These are phyloP conservation scores for Triticum aestivum DNA, from an alignment of 176 grass and related monocot genomes.

Conservation along the genomic window DNA sequence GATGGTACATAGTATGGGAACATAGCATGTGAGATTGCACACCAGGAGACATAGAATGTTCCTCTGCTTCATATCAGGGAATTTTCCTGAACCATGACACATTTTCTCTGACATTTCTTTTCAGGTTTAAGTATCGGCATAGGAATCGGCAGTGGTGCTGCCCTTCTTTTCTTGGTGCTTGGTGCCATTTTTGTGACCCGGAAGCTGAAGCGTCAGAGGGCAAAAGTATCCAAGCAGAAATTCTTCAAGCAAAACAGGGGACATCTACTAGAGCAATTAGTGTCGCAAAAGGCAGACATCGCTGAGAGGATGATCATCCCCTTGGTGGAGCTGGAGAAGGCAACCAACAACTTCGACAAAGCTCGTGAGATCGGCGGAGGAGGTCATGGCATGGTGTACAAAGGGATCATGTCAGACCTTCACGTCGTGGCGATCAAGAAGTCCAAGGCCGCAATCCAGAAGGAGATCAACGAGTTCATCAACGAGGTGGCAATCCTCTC, in stretches of 20 bases:
- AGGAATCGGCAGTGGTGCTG: slow-evolving; percentile 39
- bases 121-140: slow-evolving; percentile 48
- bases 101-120: neutral
- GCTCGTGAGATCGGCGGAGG: slow-evolving; percentile 32
- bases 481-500: slow-evolving; percentile 62
- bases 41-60: neutral
- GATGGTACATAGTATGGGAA: neutral
- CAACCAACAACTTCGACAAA: slow-evolving; percentile 25
- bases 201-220: slow-evolving; percentile 12
- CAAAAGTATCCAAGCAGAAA: slow-evolving; percentile 32
- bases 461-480: slow-evolving; percentile 59
- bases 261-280: slow-evolving; percentile 42
- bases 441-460: slow-evolving; percentile 40
- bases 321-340: slow-evolving; percentile 43
- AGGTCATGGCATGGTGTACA: slow-evolving; percentile 47
- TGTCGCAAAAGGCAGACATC: slow-evolving; percentile 43
- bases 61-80: neutral
- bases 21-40: neutral
- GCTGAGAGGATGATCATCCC: slow-evolving; percentile 51
- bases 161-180: slow-evolving; percentile 30
- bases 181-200: slow-evolving; percentile 12
- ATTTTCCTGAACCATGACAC: neutral
- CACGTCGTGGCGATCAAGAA: slow-evolving; percentile 60
- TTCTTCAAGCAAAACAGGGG: slow-evolving; percentile 49
- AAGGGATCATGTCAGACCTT: slow-evolving; percentile 42